Evolutionary conservation across 768 basidiomycete species (phyloP), one percentile per base, ranked within the genome.

Genomic region (Suillus occidentalis): DNA sequence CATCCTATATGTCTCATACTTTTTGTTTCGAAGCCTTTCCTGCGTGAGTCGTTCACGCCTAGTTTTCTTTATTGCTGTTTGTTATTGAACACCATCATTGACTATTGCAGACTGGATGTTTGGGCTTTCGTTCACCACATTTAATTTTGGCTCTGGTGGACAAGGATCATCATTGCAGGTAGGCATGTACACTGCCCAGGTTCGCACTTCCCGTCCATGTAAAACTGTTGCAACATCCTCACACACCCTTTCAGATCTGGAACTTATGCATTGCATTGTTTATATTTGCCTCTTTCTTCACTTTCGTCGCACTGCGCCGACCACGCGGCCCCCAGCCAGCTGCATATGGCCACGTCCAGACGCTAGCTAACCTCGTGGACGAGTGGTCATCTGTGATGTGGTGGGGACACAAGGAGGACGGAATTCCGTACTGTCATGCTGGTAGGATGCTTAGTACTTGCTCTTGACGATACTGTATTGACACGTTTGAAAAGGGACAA

Each of bases 71-170:
- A 39, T 50, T 18, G 13, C 13, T 42, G 4, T 34, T 31, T 42
- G 4, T 34, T 31, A 53, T n/a, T 63, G 62, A 39, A 9, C 4
- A 31, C 3, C 0, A 28, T 52, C 22, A 3, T 52, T 3, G 3
- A 52, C 16, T 42, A 14, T 43, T 4, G n/a, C 55, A 75, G 74
- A 75, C 45, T 75, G 74, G 75, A 75, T 77, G 75, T 71, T 76
- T 43, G 74, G 74, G 8, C 71, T 76, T 36, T 70, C 72, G 5
- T 67, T 77, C n/a, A n/a, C n/a, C n/a, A n/a, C n/a, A n/a, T n/a
- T n/a, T n/a, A n/a, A n/a, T n/a, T n/a, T n/a, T n/a, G n/a, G n/a
- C n/a, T n/a, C n/a, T n/a, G n/a, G n/a, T n/a, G n/a, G n/a, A n/a
- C n/a, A n/a, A n/a, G n/a, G n/a, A n/a, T n/a, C n/a, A n/a, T n/a